Evolutionary conservation across 495 filamentous ascomycete genomes (phyloP), one percentile per base, ranked within the genome.

Genomic region (Clavariopsis aquatica): DNA sequence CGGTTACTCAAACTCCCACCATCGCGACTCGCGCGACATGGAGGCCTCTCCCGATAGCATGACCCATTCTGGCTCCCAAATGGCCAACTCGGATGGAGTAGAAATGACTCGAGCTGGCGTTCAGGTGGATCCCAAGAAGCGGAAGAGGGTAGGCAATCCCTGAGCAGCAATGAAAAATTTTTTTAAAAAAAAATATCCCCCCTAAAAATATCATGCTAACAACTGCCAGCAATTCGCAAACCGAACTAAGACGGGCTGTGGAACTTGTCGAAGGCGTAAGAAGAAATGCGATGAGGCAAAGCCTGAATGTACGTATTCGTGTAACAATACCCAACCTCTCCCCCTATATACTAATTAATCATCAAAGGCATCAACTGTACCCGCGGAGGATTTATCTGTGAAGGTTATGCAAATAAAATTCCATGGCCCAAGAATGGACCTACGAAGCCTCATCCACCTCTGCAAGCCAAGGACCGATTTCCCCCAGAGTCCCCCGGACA

Each of bases 201-300:
- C n/a, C n/a, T n/a, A n/a, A n/a, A n/a, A n/a, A n/a, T n/a, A 79
- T 17, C 19, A 53, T 12, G 41, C 65, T 69, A 57, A 69, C 63
- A 24, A 20, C 31, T 45, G 84, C 20, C 85, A 92, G 75, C 81
- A 95, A 70, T 98, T 98, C 72, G 96, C 91, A 75, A 97, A 97
- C 74, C 85, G 94, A 57, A 98, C 94, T 19, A 98, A 98, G 78
- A 97, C 94, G 31, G 94, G 94, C 19, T 98, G 94, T 74, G 89
- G 96, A 78, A 98, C 94, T 27, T 98, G 94, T 74, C 83, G 94
- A 57, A 84, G 87, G 69, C 84, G 94, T 49, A 98, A 98, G 84
- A 98, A 98, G 84, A 98, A 98, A 76, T 98, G 94, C 73, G 94
- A 98, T 71, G 94, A 98, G 78, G 83, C 83, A 64, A 93, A 96